phyloP scores from a whole-genome alignment of 768 basidiomycete genomes.

The Suillus bovinus region DNA sequence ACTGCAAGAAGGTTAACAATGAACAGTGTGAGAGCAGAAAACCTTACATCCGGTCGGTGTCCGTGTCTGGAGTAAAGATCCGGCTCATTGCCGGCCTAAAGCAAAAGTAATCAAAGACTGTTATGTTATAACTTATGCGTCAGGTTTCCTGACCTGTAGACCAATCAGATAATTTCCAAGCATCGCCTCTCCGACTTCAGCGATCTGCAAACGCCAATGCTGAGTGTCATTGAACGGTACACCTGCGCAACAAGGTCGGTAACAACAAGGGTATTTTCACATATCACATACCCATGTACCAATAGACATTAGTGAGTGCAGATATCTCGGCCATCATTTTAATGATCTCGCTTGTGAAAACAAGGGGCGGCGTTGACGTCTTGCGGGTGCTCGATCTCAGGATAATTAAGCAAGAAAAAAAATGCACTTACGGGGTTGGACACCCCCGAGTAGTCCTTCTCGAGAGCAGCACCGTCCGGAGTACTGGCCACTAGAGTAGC shows the following conservation, averaged over 20 bases:
- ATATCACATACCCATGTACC: constrained; percentile 53
- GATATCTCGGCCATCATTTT: constrained; percentile 65
- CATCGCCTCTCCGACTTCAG: constrained; percentile 57
- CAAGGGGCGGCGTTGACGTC: constrained; percentile 69
- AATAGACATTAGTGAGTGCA: constrained; percentile 55
- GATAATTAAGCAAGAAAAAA: not conserved
- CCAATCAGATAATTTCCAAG: constrained; percentile 68
- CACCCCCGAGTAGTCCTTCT: constrained; percentile 42
- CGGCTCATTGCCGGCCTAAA: constrained; percentile 75
- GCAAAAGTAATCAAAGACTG: not conserved
- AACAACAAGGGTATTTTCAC: not conserved
- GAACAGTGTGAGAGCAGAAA: too few species aligned
- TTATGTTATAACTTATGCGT: not conserved
- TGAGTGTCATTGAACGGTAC: constrained; percentile 68
- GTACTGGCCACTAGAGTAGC: constrained; percentile 51
- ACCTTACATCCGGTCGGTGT: constrained; percentile 27
- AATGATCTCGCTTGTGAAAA: constrained; percentile 66
- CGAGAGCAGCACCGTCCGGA: constrained; percentile 46
- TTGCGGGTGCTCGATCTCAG: constrained; percentile 17
- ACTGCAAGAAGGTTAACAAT: constrained; percentile 19
- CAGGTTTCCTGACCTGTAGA: constrained; percentile 28
- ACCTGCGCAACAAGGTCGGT: constrained; percentile 27
- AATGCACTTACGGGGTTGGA: constrained; percentile 42
- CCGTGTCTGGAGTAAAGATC: constrained; percentile 62
- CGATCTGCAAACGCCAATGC: constrained; percentile 53